Conservation (phyloP, 768 basidiomycete species). For the Gelatoporia subvermispora region DNA sequence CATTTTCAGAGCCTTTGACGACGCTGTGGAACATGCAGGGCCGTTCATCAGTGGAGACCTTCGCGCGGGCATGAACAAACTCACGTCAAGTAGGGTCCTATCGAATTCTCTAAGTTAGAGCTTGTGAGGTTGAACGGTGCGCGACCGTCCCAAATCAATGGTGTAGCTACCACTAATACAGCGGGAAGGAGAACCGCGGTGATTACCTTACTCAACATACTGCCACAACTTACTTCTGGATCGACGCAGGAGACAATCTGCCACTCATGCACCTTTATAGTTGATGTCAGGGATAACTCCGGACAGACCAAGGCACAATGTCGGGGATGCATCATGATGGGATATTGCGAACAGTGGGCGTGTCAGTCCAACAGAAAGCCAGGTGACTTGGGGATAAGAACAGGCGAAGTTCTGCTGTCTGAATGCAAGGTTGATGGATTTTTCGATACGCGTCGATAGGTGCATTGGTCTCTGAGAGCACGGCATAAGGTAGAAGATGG, state of each 20-base stretch:
- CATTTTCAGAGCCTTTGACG: constrained; percentile 50
- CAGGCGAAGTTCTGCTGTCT: no score
- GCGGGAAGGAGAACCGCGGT: neutral
- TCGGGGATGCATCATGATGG: neutral
- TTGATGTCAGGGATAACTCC: neutral
- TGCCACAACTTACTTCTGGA: no score
- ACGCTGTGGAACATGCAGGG: constrained; percentile 29
- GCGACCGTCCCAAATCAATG: constrained; percentile 50
- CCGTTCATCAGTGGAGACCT: neutral
- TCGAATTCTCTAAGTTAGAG: constrained; percentile 41
- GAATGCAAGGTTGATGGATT: no score
- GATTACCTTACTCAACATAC: neutral
- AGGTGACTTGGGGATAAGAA: no score
- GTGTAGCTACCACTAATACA: constrained; percentile 18
- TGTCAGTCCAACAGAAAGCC: no score
- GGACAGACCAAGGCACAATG: constrained; percentile 1
- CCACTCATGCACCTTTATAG: no score
- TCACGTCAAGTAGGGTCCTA: constrained; percentile 52
- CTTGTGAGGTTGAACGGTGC: constrained; percentile 39
- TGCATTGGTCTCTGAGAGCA: no score
- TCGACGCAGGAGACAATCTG: no score
- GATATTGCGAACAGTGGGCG: no score
- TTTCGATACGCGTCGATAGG: no score
- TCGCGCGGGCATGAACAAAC: constrained; percentile 12
- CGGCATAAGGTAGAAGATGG: no score